A percentile compares a stretch with the other conserved stretches of the same genome.
Evolutionary conservation across 2,329 filamentous ascomycete species (phyloP).

Genomic region (Sporothrix luriei): DNA sequence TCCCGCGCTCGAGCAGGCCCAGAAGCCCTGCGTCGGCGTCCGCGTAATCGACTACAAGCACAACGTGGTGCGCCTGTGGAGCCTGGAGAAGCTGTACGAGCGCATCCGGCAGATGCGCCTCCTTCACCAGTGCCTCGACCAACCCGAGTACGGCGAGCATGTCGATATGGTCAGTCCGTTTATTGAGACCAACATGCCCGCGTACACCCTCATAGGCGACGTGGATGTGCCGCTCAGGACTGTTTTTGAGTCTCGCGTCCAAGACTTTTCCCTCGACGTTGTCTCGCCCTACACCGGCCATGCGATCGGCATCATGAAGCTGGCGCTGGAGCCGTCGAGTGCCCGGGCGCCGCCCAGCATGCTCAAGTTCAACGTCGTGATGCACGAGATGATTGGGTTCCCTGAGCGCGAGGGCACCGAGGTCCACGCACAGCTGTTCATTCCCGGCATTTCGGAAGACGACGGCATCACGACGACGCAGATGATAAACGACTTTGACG

Average conservation of each 20-base stretch:
- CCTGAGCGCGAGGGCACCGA: conserved; percentile 93
- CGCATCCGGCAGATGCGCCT: conserved; percentile 91
- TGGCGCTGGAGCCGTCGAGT: conserved; percentile 90
- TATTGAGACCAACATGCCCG: conserved; percentile 84
- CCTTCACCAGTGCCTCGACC: conserved; percentile 93
- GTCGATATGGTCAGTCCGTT: conserved; percentile 86
- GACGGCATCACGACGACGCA: conserved; percentile 93
- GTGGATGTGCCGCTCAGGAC: conserved; percentile 88
- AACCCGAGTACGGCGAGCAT: conserved; percentile 91
- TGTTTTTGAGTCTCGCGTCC: conserved; percentile 91
- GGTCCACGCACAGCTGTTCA: conserved; percentile 95
- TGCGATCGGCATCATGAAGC: conserved; percentile 83
- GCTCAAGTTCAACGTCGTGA: conserved; percentile 96
- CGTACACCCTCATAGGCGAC: conserved; percentile 90
- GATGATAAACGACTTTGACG: conserved; percentile 91
- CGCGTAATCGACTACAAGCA: conserved; percentile 90
- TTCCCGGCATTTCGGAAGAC: conserved; percentile 85
- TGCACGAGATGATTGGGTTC: conserved; percentile 94
- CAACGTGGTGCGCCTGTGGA: conserved; percentile 88
- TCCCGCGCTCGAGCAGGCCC: conserved; percentile 73
- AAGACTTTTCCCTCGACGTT: conserved; percentile 90
- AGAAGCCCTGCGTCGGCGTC: conserved; percentile 88
- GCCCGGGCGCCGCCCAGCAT: conserved; percentile 89
- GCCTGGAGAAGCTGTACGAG: conserved; percentile 84
- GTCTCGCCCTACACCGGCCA: conserved; percentile 90